A percentile compares a stretch with the other conserved stretches of the same genome.
These are phyloP conservation scores for Puccinia horiana DNA, from an alignment of 1,284 basidiomycete species.

Conservation along the genomic window DNA sequence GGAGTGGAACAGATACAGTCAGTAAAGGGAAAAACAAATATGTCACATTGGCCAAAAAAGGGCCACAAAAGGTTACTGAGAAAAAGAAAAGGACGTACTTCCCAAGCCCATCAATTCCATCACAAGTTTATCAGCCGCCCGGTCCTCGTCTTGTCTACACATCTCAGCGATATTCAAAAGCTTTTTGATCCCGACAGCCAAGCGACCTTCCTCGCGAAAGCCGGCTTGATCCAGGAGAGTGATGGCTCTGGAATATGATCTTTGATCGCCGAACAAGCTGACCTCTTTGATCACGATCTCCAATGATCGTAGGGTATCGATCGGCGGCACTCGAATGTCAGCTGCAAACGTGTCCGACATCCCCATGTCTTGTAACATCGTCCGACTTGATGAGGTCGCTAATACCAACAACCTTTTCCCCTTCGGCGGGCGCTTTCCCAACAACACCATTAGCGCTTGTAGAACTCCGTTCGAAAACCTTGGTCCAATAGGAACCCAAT, in stretches of 20 bases:
- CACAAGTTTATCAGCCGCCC: slow-evolving; percentile 59
- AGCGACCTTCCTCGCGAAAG: slow-evolving; percentile 65
- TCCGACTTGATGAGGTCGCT: slow-evolving; percentile 84
- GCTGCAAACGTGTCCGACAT: slow-evolving; percentile 85
- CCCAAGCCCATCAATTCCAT: slow-evolving; percentile 54
- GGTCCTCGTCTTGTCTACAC: slow-evolving; percentile 75
- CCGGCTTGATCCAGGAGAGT: slow-evolving; percentile 74
- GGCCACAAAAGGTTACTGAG: neutral
- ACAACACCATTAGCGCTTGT: slow-evolving; percentile 85
- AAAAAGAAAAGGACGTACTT: slow-evolving; percentile 28
- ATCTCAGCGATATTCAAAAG: slow-evolving; percentile 89
- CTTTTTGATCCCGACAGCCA: slow-evolving; percentile 92
- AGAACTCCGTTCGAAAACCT: slow-evolving; percentile 93
- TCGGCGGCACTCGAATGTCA: slow-evolving; percentile 80
- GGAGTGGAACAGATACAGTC: neutral
- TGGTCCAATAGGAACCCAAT: slow-evolving; percentile 97
- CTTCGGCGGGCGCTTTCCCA: slow-evolving; percentile 89
- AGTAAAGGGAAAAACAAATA: too few species aligned
- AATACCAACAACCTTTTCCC: slow-evolving; percentile 88
- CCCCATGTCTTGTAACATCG: slow-evolving; percentile 86
- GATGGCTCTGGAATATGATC: slow-evolving; percentile 68
- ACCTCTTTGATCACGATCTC: slow-evolving; percentile 81
- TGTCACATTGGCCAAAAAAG: too few species aligned
- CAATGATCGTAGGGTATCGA: slow-evolving; percentile 72
- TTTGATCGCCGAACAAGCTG: slow-evolving; percentile 69